A percentile compares a stretch with the other conserved stretches of the same genome.
Evolutionary conservation across 345 rosid species (phyloP).

Genomic region (Populus davidiana): DNA sequence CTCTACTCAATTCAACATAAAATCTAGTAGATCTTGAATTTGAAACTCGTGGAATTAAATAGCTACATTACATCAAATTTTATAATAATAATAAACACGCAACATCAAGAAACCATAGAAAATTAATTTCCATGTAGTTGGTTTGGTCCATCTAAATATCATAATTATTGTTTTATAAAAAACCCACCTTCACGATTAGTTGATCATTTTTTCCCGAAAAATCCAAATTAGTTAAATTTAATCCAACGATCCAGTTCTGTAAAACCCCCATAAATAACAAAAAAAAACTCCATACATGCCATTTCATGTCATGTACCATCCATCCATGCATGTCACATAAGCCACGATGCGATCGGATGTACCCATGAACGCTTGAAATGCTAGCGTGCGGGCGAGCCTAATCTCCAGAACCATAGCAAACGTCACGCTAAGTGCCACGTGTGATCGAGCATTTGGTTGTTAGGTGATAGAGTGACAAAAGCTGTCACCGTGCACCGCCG

Average conservation of each 20-base stretch:
- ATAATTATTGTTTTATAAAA: too few relatives aligned
- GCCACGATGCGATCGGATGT: background rate
- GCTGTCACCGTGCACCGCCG: slow-evolving; percentile 13
- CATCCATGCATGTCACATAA: background rate
- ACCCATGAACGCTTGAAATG: background rate
- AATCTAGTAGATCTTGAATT: too few relatives aligned
- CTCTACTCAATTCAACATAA: rapidly evolving
- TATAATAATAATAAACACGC: too few relatives aligned
- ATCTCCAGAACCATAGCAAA: background rate
- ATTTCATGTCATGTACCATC: background rate
- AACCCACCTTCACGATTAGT: too few relatives aligned
- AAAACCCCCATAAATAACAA: too few relatives aligned
- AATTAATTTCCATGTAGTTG: too few relatives aligned
- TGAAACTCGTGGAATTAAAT: rapidly evolving
- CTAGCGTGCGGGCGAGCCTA: background rate
- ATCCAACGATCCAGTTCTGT: background rate
- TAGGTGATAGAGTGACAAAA: background rate
- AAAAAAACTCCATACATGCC: background rate
- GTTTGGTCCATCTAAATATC: too few relatives aligned
- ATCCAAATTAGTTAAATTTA: too few relatives aligned
- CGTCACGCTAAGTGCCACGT: slow-evolving; percentile 1
- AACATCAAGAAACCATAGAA: too few relatives aligned
- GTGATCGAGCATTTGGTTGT: background rate
- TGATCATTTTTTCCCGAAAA: background rate
- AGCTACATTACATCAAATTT: too few relatives aligned